These are phyloP conservation scores for Capsella bursapastoris DNA, from an alignment of 345 rosid genomes.

Conservation along the genomic window DNA sequence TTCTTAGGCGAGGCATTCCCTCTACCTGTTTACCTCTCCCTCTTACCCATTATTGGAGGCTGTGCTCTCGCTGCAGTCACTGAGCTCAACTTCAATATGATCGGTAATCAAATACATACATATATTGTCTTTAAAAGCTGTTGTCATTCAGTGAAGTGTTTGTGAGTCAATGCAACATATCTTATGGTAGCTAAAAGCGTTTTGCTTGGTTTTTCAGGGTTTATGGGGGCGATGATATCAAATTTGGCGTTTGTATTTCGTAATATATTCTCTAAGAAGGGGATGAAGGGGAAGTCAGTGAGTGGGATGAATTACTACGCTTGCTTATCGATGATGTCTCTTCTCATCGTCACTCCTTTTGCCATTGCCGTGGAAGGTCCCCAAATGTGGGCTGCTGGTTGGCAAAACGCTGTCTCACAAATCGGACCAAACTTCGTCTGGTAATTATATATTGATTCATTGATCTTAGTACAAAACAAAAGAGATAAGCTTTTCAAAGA, in stretches of 20 bases:
- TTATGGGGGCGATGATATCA: constrained; percentile 99
- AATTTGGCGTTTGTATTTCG: constrained; percentile 92
- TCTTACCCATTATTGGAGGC: constrained; percentile 88
- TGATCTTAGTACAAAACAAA: background rate
- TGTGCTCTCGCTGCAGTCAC: constrained; percentile 93
- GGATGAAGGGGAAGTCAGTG: constrained; percentile 92
- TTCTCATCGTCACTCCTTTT: constrained; percentile 83
- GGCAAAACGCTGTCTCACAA: constrained; percentile 74
- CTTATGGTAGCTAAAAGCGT: background rate
- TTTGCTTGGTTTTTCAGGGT: constrained; percentile 57
- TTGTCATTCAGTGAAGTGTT: background rate
- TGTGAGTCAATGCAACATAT: constrained; percentile 9
- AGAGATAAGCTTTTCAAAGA: background rate
- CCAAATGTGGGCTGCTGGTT: constrained; percentile 90
- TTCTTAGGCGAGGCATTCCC: constrained; percentile 81
- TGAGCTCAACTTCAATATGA: constrained; percentile 93
- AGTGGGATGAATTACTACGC: constrained; percentile 99
- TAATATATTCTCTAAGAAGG: constrained; percentile 95
- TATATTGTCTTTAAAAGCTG: background rate
- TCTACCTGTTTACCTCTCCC: constrained; percentile 75
- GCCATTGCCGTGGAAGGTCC: constrained; percentile 98
- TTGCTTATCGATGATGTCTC: constrained; percentile 83
- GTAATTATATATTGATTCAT: constrained; percentile 33
- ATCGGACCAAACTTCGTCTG: constrained; percentile 87
- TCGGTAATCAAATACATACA: constrained; percentile 52